These are phyloP conservation scores for Lichtheimia corymbifera DNA, from an alignment of 371 early-diverging fungal genomes.

Conservation along the genomic window DNA sequence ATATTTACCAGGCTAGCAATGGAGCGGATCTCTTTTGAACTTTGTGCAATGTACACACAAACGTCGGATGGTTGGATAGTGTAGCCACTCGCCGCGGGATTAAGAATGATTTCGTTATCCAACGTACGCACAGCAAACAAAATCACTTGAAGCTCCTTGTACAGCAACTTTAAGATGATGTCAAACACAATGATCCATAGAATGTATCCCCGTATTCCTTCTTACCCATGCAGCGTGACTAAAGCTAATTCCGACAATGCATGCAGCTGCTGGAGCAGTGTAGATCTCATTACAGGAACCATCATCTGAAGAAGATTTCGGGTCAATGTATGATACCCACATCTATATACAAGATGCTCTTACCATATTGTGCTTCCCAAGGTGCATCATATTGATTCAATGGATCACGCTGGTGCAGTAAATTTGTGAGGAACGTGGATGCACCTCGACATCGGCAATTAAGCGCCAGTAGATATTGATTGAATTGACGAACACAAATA, in stretches of 20 bases:
- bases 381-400: conserved; percentile 60
- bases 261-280: conserved; percentile 47
- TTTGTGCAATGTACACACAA: conserved; percentile 66
- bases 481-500: conserved; percentile 72
- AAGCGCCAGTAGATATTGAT: conserved; percentile 69
- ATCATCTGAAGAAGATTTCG: conserved; percentile 39
- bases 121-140: conserved; percentile 62
- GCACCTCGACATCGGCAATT: conserved; percentile 70
- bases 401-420: conserved; percentile 64
- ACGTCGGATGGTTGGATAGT: conserved; percentile 53
- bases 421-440: conserved; percentile 69
- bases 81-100: conserved; percentile 62
- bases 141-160: conserved; percentile 70
- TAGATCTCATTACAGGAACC: conserved; percentile 75
- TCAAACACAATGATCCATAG: not conserved
- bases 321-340: not conserved
- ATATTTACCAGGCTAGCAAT: conserved; percentile 40
- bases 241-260: conserved; percentile 64
- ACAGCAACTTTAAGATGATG: conserved; percentile 45
- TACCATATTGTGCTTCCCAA: conserved; percentile 79
- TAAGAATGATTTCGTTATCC: conserved; percentile 54
- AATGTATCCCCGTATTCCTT: no score
- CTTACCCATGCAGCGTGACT: conserved; percentile 63
- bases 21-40: conserved; percentile 51
- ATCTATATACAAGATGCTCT: not conserved